Base-by-base conservation (phyloP, 129 eudicot species). In the Gnaphalium uliginosum region DNA sequence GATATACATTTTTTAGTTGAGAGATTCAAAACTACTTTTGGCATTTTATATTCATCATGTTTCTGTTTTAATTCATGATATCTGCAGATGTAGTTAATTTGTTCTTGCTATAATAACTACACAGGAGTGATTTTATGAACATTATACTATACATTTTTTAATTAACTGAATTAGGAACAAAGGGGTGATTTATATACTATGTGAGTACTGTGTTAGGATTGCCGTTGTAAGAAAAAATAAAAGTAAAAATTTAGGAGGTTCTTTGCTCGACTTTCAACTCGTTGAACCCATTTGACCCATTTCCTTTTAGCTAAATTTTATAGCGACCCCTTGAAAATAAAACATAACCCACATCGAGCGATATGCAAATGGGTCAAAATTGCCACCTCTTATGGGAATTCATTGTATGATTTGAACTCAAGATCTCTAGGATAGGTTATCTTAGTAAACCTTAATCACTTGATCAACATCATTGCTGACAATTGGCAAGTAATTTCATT, bases 341-440 rank as follows among this genome's bases (percentile, higher is more conserved):
- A 64, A 30, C 68, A 26, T 26, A 27, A 27, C 10, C n/a, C 64
- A 8, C 64, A 24, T 15, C 0, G 0, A 60, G 30, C n/a, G 1
- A 13, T 6, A 24, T 11, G 30, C 22, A 60, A 59, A 59, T 8
- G 66, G 66, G 0, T 23, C 53, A 46, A 3, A 3, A 13, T 46
- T 46, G n/a, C 53, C 2, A 5, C 35, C 11, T 5, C 69, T 29
- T 21, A 48, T 29, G 74, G 62, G 41, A 18, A 50, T 70, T 69
- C 46, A 27, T 70, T 2, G 48, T 71, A 71, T 37, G 17, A 48
- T 71, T 69, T 46, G 30, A 25, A 15, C 23, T 68, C 32, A 23
- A 23, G 21, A 43, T 41, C 73, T 67, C 32, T 43, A 41, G 58
- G 73, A 41, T 41, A 43, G 35, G 73, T 21, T 70, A 26, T 50